Evolutionary conservation across 2,329 filamentous ascomycete species (phyloP).

Genomic region (Bipolaris bicolor): DNA sequence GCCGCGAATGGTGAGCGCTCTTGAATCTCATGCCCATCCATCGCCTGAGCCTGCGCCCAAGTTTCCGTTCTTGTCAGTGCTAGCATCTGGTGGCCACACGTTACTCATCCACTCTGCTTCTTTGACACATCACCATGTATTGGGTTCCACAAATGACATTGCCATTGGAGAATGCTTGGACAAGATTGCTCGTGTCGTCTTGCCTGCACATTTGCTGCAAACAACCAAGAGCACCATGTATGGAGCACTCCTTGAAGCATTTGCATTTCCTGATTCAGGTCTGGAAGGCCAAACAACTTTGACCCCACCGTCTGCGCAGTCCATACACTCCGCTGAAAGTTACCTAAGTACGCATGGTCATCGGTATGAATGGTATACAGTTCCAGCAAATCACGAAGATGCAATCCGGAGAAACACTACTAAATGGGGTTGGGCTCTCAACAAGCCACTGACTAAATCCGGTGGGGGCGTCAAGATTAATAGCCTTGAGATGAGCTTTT

Average conservation of each 20-base stretch:
- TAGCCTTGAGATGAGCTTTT: slow-evolving; percentile 60
- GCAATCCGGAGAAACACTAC: slow-evolving; percentile 56
- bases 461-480: slow-evolving; percentile 42
- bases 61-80: slow-evolving; percentile 86
- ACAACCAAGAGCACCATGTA: slow-evolving; percentile 73
- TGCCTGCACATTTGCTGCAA: slow-evolving; percentile 67
- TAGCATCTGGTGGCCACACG: slow-evolving; percentile 92
- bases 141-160: slow-evolving; percentile 77
- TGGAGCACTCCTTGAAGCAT: slow-evolving; percentile 77
- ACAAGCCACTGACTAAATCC: slow-evolving; percentile 67
- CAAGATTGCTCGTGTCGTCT: slow-evolving; percentile 78
- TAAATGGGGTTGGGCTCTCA: slow-evolving; percentile 70
- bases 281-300: slow-evolving; percentile 4
- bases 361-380: slow-evolving; percentile 59
- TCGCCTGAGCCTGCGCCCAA: slow-evolving; percentile 50
- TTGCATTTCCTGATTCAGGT: slow-evolving; percentile 68
- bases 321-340: slow-evolving; percentile 24
- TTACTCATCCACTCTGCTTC: slow-evolving; percentile 77
- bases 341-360: slow-evolving; percentile 25
- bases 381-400: slow-evolving; percentile 66
- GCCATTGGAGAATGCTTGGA: slow-evolving; percentile 92
- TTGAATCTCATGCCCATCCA: slow-evolving; percentile 47
- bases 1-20: slow-evolving; percentile 73
- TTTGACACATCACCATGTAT: slow-evolving; percentile 71
- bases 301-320: background rate